Evolutionary conservation across 2,329 filamentous ascomycete species (phyloP).

Genomic region (Aspergillus fructus): DNA sequence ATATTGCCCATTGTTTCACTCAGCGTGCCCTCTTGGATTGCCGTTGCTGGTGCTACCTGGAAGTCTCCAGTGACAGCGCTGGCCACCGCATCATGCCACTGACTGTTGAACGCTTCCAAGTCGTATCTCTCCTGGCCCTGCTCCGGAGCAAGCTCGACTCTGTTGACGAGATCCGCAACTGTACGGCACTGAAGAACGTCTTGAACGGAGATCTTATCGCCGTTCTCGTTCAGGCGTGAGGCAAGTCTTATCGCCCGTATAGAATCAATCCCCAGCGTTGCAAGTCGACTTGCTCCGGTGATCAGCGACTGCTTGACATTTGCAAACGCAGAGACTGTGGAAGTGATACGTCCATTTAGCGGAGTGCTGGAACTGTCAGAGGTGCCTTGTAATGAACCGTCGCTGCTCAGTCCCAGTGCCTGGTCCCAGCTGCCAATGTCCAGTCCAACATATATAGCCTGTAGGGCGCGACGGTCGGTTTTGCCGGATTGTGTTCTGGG

Average conservation of each 20-base stretch:
- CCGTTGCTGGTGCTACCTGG: slow-evolving; percentile 29
- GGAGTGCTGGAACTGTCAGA: too few species aligned
- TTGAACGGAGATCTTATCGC: too few species aligned
- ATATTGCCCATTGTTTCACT: slow-evolving; percentile 40
- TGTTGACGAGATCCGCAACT: slow-evolving; percentile 25
- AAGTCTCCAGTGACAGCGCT: slow-evolving; percentile 17
- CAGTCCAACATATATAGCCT: slow-evolving; percentile 23
- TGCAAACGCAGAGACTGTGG: too few species aligned
- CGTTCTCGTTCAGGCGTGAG: too few species aligned
- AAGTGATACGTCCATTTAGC: too few species aligned
- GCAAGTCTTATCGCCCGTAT: too few species aligned
- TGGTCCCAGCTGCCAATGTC: slow-evolving; percentile 30
- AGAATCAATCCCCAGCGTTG: too few species aligned
- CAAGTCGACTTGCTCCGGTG: too few species aligned
- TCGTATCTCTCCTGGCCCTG: slow-evolving; percentile 13
- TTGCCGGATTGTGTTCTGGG: slow-evolving; percentile 34
- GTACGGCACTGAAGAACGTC: slow-evolving; percentile 30
- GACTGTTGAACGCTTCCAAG: slow-evolving; percentile 22
- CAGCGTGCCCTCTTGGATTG: slow-evolving; percentile 40
- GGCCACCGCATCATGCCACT: slow-evolving; percentile 20
- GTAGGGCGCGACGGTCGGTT: slow-evolving; percentile 31
- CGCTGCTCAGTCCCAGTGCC: background rate
- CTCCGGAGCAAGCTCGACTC: slow-evolving; percentile 1
- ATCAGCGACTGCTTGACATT: too few species aligned
- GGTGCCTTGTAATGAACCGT: too few species aligned